Evolutionary conservation across 768 basidiomycete genomes (phyloP), one percentile per base, ranked within the genome.

Genomic region (Mycena latifolia): DNA sequence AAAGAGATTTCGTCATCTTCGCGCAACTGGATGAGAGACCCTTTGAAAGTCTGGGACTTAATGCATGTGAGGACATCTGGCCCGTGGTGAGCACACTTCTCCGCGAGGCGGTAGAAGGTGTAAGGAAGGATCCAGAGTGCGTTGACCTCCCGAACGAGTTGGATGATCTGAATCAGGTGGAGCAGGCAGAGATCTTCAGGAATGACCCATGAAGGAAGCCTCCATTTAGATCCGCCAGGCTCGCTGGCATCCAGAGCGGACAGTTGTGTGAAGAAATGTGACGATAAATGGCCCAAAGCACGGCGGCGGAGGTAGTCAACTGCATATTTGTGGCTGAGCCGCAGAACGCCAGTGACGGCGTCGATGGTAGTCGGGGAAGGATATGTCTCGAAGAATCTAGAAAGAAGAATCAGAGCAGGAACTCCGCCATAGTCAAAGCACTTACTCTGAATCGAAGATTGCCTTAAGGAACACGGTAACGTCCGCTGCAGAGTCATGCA

Each of bases 321-420:
- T 1, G 27, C n/a, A 27, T 66, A 70, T 33, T 70, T 70, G 15
- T 63, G 57, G 39, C 50, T 52, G 18, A 70, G 55, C 3, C 61
- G 60, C 14, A 67, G 61, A 17, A 63, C 29, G 1, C 65, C 65
- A n/a, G n/a, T n/a, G 24, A 66, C 28, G 12, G n/a, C 15, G 9
- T 35, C 18, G 15, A 61, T 25, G 1, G 2, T 6, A 2, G 53
- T 61, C 27, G n/a, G 18, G 25, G 53, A 17, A 0, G 65, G 65
- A 45, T 48, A 56, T 9, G 48, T 10, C 28, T 46, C 28, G 27
- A 65, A 65, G 43, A 65, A 65, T 29, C 64, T 65, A 6, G 20
- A n/a, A 25, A 20, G 5, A 22, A 22, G 29, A 27, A 1, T 5
- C 20, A n/a, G 20, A n/a, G 41, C 7, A 29, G 28, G 28, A 8